A percentile compares a stretch with the other conserved stretches of the same genome.
Evolutionary conservation across 83 land plant species (phyloP).

Genomic region (Diphasiastrum complanatum): DNA sequence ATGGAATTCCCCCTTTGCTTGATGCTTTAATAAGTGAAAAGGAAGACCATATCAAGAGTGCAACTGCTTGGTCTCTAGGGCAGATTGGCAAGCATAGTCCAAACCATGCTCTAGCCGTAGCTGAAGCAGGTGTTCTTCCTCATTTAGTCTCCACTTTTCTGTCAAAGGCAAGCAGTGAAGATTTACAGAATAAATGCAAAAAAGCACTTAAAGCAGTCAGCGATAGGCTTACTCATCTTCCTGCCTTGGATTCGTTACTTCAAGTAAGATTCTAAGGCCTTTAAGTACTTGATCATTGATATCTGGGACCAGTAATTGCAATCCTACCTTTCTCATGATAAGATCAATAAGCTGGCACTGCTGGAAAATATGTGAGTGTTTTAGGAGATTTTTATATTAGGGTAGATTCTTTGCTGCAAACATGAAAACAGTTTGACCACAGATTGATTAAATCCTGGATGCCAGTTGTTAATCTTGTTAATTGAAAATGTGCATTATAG

Average conservation of each 20-base stretch:
- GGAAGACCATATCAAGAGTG: slow-evolving; percentile 35
- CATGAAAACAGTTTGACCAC: no score
- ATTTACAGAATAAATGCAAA: slow-evolving; percentile 26
- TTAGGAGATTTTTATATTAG: no score
- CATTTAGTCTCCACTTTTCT: slow-evolving; percentile 15
- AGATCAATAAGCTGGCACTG: no score
- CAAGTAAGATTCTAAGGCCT: slow-evolving; percentile 19
- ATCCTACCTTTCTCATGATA: not conserved
- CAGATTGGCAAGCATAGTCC: slow-evolving; percentile 33
- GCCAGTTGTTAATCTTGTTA: no score
- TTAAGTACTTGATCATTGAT: no score
- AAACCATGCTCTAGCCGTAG: slow-evolving; percentile 24
- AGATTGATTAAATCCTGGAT: no score
- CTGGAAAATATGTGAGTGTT: no score
- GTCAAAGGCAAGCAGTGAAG: slow-evolving; percentile 25
- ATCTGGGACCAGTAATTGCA: not conserved
- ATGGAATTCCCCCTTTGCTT: slow-evolving; percentile 23
- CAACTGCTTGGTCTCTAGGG: slow-evolving; percentile 39
- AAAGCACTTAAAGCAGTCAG: slow-evolving; percentile 21
- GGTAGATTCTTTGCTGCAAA: no score
- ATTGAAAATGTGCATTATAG: not conserved
- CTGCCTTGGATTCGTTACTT: slow-evolving; percentile 30
- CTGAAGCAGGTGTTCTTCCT: slow-evolving; percentile 28
- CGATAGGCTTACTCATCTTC: slow-evolving; percentile 18
- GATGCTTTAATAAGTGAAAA: slow-evolving; percentile 25